These are phyloP conservation scores for Hypoxylon sp. DNA, from an alignment of 2,329 filamentous ascomycete genomes.

Conservation along the genomic window DNA sequence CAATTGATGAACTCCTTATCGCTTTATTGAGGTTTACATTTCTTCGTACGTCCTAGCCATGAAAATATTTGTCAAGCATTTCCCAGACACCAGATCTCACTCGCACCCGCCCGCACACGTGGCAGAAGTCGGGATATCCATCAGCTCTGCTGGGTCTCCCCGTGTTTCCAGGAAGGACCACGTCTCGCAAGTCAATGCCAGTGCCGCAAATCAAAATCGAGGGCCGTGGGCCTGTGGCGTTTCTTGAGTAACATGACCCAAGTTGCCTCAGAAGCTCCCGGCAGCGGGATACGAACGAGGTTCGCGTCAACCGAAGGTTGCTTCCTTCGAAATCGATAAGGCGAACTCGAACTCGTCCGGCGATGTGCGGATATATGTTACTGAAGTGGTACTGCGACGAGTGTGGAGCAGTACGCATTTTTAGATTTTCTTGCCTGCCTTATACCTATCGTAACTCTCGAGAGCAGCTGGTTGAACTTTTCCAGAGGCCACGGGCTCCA, in stretches of 20 bases:
- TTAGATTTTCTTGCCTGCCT: slow-evolving; percentile 5
- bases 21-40: slow-evolving; percentile 42
- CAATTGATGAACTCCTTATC: slow-evolving; percentile 45
- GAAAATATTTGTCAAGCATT: slow-evolving; percentile 45
- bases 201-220: slow-evolving; percentile 34
- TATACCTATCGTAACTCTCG: slow-evolving; percentile 13
- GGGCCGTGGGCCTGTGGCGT: slow-evolving; percentile 35
- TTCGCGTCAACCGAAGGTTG: slow-evolving; percentile 21
- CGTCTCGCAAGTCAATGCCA: slow-evolving; percentile 39
- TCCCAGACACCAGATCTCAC: slow-evolving; percentile 31
- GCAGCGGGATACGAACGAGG: slow-evolving; percentile 31
- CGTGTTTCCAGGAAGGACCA: slow-evolving; percentile 36
- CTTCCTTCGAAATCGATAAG: slow-evolving; percentile 12
- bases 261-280: slow-evolving; percentile 28
- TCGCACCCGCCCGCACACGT: slow-evolving; percentile 41
- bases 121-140: slow-evolving; percentile 38
- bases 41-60: slow-evolving; percentile 40
- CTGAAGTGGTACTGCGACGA: slow-evolving; percentile 52
- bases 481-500: not conserved
- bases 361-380: slow-evolving; percentile 50
- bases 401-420: slow-evolving; percentile 47
- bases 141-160: slow-evolving; percentile 21
- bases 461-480: slow-evolving; percentile 6
- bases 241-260: slow-evolving; percentile 42
- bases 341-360: slow-evolving; percentile 16